Evolutionary conservation across 2,329 filamentous ascomycete species (phyloP).

Genomic region (Aspergillus tubingensis): DNA sequence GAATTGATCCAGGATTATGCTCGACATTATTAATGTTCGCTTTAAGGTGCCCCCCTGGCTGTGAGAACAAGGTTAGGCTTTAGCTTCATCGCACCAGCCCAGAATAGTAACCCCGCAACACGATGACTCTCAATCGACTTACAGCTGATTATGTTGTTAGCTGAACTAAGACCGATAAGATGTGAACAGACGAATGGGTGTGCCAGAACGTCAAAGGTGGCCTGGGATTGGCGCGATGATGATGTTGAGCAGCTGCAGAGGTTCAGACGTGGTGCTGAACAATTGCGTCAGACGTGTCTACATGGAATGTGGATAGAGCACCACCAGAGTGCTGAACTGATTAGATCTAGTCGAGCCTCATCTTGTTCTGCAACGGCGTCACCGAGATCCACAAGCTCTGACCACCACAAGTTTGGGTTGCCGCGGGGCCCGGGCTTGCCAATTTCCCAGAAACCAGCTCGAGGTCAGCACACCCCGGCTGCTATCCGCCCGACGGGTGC

Average conservation of each 20-base stretch:
- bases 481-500: constrained; percentile 3
- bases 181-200: too few relatives aligned
- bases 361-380: neutral
- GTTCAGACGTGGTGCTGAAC: neutral
- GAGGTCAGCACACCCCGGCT: constrained; percentile 11
- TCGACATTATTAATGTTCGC: neutral
- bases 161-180: neutral
- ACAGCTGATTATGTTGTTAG: neutral
- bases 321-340: neutral
- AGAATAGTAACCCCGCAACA: constrained; percentile 7
- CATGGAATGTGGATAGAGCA: neutral
- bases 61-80: constrained; percentile 4
- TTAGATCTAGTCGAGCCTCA: neutral
- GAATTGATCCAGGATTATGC: neutral
- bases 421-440: constrained; percentile 6
- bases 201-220: too few relatives aligned
- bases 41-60: neutral
- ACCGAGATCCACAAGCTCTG: constrained; percentile 19
- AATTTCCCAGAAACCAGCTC: constrained; percentile 13
- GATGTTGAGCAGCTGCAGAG: neutral
- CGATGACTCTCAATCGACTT: neutral
- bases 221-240: neutral
- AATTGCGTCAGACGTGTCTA: neutral
- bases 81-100: constrained; percentile 8
- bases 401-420: constrained; percentile 10